Conservation (phyloP, 176 grass and related monocot species). For the Phoenix dactylifera region DNA sequence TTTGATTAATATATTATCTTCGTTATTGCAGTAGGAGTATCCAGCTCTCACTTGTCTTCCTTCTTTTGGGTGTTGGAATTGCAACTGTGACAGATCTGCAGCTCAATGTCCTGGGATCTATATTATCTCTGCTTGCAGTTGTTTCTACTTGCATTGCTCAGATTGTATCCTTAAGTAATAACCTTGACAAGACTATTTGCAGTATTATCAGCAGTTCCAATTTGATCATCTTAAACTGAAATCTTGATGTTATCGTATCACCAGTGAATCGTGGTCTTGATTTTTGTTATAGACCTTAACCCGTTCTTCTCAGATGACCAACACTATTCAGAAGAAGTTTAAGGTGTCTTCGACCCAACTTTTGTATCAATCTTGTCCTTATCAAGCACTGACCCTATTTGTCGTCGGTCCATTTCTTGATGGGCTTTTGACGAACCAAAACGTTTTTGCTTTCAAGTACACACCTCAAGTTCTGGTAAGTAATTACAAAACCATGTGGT, state of each 20-base stretch:
- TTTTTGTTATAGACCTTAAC: constrained; percentile 50
- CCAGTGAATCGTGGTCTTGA: background rate
- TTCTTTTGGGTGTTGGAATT: constrained; percentile 94
- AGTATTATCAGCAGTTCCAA: too few species aligned
- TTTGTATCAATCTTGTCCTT: constrained; percentile 89
- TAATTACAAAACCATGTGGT: background rate
- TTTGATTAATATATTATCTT: background rate
- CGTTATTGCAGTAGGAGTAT: constrained; percentile 63
- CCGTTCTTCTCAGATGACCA: constrained; percentile 76
- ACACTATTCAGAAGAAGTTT: constrained; percentile 99
- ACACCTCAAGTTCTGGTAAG: constrained; percentile 97
- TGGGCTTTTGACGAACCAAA: constrained; percentile 81
- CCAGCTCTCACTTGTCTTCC: constrained; percentile 79
- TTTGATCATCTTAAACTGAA: too few species aligned
- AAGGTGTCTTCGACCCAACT: constrained; percentile 98
- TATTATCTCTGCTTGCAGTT: constrained; percentile 88
- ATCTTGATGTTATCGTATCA: too few species aligned
- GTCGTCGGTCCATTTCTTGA: constrained; percentile 80
- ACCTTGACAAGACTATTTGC: background rate
- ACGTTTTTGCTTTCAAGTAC: constrained; percentile 93
- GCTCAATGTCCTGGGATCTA: constrained; percentile 82
- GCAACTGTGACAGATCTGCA: constrained; percentile 99
- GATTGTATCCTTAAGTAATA: constrained; percentile 83
- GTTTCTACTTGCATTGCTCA: constrained; percentile 94
- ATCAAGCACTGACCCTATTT: constrained; percentile 88